Conservation (phyloP, 2,329 filamentous ascomycete genomes). For the Keithomyces neogunnii region DNA sequence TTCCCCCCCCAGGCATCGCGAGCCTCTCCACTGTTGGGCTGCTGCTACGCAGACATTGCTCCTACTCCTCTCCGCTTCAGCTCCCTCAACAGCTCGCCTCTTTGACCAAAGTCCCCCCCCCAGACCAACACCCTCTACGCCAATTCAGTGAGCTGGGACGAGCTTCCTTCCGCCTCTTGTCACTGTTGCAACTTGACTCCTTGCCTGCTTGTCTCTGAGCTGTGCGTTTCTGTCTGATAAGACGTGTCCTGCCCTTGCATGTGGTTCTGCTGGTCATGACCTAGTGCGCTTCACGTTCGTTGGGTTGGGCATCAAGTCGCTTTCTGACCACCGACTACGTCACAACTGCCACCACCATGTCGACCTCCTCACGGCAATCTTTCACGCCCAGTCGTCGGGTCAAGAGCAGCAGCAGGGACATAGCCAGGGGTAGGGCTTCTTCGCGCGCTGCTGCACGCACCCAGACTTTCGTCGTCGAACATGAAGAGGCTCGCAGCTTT, state of each 20-base stretch:
- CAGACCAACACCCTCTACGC: too few species aligned
- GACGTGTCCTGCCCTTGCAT: neutral
- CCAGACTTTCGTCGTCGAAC: conserved; percentile 42
- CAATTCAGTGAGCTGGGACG: too few species aligned
- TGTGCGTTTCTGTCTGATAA: neutral
- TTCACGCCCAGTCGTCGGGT: conserved; percentile 36
- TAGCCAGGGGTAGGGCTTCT: conserved; percentile 30
- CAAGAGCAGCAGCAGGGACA: conserved; percentile 33
- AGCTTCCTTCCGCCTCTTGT: too few species aligned
- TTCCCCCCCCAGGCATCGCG: too few species aligned
- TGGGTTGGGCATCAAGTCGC: conserved; percentile 21
- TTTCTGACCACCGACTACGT: conserved; percentile 6
- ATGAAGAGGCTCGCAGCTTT: conserved; percentile 84
- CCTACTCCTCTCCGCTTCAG: too few species aligned
- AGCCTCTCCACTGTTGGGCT: too few species aligned
- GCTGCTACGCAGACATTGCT: too few species aligned
- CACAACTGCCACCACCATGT: conserved; percentile 29
- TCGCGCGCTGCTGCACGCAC: conserved; percentile 27
- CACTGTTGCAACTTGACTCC: too few species aligned
- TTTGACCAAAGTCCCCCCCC: too few species aligned
- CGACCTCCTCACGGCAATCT: conserved; percentile 40
- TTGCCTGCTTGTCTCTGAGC: too few species aligned
- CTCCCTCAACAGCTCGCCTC: too few species aligned
- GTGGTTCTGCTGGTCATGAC: conserved; percentile 5
- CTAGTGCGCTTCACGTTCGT: conserved; percentile 3